A percentile compares a stretch with the other conserved stretches of the same genome.
These are phyloP conservation scores for Fragosphaeria purpurea DNA, from an alignment of 2,329 filamentous ascomycete species.

Conservation along the genomic window DNA sequence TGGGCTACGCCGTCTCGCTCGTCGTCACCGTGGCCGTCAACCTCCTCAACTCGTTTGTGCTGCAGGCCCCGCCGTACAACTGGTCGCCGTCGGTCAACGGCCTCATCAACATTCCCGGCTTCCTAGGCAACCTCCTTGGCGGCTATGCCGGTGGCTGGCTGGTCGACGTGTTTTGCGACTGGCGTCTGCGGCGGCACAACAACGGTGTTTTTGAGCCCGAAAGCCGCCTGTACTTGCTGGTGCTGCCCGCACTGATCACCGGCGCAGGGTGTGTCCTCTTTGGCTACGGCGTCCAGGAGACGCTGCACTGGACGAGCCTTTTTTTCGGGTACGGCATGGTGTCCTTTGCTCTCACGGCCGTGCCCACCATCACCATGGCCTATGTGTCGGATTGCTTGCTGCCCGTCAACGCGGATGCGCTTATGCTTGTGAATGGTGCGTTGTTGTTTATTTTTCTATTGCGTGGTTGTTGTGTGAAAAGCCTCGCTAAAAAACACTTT, in stretches of 20 bases:
- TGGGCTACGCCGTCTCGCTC: conserved; percentile 21
- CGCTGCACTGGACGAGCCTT: conserved; percentile 31
- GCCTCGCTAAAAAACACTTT: not conserved
- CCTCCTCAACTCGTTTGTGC: conserved; percentile 22
- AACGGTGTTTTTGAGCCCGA: conserved; percentile 35
- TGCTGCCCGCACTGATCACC: conserved; percentile 30
- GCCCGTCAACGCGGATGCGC: conserved; percentile 21
- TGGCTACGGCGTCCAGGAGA: conserved; percentile 31
- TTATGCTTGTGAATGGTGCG: conserved; percentile 23
- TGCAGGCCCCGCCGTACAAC: conserved; percentile 22
- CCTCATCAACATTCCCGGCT: conserved; percentile 22
- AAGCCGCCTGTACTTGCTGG: conserved; percentile 28
- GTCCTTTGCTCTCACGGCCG: conserved; percentile 30
- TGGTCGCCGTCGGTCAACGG: conserved; percentile 22
- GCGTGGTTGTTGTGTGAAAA: not conserved
- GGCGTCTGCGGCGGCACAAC: conserved; percentile 26
- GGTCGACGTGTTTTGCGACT: conserved; percentile 32
- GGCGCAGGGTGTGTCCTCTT: conserved; percentile 32
- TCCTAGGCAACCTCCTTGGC: conserved; percentile 32
- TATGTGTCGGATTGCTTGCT: conserved; percentile 29
- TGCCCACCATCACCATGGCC: conserved; percentile 33
- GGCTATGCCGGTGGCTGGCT: conserved; percentile 31
- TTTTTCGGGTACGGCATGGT: conserved; percentile 38
- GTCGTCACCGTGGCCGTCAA: conserved; percentile 21
- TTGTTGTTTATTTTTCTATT: not conserved